These are phyloP conservation scores for Besnoitia besnoiti DNA, from an alignment of 169 alveolate species.

Conservation along the genomic window DNA sequence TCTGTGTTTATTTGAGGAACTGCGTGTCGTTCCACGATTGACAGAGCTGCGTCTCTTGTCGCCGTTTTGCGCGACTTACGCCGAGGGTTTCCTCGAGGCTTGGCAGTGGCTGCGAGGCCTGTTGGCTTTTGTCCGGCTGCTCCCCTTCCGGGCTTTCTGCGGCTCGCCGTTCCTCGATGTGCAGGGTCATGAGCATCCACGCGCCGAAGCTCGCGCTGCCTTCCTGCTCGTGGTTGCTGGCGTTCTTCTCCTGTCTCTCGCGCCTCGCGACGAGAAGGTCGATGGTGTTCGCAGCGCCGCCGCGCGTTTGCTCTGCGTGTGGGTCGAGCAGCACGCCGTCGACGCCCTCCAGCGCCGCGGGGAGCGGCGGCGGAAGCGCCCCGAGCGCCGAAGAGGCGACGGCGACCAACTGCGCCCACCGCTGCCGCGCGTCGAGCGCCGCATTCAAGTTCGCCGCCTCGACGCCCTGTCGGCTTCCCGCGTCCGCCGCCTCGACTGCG, in stretches of 20 bases:
- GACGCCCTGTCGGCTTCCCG: neutral
- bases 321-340: neutral
- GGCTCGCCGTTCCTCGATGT: too few relatives aligned
- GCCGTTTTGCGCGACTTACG: too few relatives aligned
- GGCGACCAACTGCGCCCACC: neutral
- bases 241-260: neutral
- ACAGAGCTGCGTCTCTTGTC: too few relatives aligned
- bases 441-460: neutral
- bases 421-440: neutral
- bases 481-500: neutral
- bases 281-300: neutral
- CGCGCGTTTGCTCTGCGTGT: too few relatives aligned
- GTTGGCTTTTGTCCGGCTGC: neutral
- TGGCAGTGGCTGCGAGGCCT: neutral
- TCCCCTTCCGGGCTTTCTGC: too few relatives aligned
- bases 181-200: neutral
- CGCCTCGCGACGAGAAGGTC: neutral
- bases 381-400: neutral
- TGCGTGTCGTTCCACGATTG: too few relatives aligned
- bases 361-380: constrained; percentile 33
- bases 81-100: neutral
- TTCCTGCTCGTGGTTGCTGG: neutral
- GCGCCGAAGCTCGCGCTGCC: neutral
- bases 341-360: neutral
- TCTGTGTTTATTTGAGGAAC: too few relatives aligned